Evolutionary conservation across 2,329 filamentous ascomycete species (phyloP).

Genomic region (Colletotrichum lindemuthianum): DNA sequence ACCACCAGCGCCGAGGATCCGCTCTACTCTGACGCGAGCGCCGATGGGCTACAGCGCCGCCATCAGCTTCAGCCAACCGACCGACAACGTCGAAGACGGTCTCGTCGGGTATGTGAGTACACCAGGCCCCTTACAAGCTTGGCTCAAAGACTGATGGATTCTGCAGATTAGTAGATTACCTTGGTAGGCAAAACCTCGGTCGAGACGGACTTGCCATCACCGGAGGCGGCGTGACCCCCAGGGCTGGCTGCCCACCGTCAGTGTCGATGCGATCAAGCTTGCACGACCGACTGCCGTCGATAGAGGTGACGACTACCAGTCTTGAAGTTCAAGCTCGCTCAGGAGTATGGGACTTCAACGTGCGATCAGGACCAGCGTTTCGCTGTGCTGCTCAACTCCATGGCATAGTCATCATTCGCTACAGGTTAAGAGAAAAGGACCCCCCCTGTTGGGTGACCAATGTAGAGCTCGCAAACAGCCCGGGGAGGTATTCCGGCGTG

Average conservation of each 20-base stretch:
- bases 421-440: too few species aligned
- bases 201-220: slow-evolving; percentile 9
- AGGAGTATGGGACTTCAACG: background rate
- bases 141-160: fast-evolving
- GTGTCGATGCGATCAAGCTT: slow-evolving; percentile 9
- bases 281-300: slow-evolving; percentile 13
- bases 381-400: too few species aligned
- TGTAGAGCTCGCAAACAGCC: too few species aligned
- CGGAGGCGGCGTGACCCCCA: slow-evolving; percentile 8
- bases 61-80: slow-evolving; percentile 61
- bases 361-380: background rate
- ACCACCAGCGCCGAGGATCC: slow-evolving; percentile 47
- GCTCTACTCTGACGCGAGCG: slow-evolving; percentile 47
- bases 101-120: slow-evolving; percentile 51
- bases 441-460: too few species aligned
- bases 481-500: too few species aligned
- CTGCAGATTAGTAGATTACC: slow-evolving; percentile 42
- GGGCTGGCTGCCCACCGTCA: slow-evolving; percentile 12
- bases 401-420: too few species aligned
- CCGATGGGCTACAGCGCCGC: slow-evolving; percentile 59
- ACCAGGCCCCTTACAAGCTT: too few species aligned
- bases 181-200: slow-evolving; percentile 49
- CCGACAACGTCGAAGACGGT: slow-evolving; percentile 56
- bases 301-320: slow-evolving; percentile 14
- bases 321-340: background rate